Evolutionary conservation across 1,284 basidiomycete species (phyloP), one percentile per base, ranked within the genome.

Genomic region (Fomitopsis pinicola): DNA sequence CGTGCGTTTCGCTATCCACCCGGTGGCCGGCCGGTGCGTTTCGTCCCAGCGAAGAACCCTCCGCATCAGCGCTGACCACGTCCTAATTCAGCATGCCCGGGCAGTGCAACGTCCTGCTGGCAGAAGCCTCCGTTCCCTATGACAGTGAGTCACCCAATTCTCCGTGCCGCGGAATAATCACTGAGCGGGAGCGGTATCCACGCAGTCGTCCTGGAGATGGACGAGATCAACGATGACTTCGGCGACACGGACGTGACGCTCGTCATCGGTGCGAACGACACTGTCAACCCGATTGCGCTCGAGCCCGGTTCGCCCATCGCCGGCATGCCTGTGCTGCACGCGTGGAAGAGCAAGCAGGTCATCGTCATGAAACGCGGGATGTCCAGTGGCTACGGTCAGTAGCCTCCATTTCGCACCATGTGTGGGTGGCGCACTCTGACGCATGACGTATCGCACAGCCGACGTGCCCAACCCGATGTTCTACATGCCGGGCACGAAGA

Each of bases 151-250:
- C 17, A 55, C 46, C 50, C 28, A 52, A 54, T 28, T 5, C 17
- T 44, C 60, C 14, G 33, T 33, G 30, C 46, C 22, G 40, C 30
- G 22, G 17, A 42, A 53, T 5, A 33, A 55, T 58, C 45, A n/a
- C 40, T 42, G 56, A 56, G 55, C 46, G n/a, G 50, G 50, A 1
- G 58, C 38, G 19, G 40, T 3, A 17, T 10, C 55, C 12, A 50
- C 52, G 35, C 66, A 92, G 91, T 94, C 64, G 91, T 94, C 35
- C 78, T 91, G 59, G 92, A 94, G 76, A 94, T 94, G 92, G 92
- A 94, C 67, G 92, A 94, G 75, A 94, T 94, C 76, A 93, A 94
- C 70, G 91, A 94, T 57, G 92, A 94, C 72, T 94, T 94, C 74
- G 78, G 80, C 59, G 88, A 91, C 38, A 94, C 92, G 0, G 92